Base-by-base conservation (phyloP, 352 stramenopile genomes). In the Phytophthora niederhauseri region DNA sequence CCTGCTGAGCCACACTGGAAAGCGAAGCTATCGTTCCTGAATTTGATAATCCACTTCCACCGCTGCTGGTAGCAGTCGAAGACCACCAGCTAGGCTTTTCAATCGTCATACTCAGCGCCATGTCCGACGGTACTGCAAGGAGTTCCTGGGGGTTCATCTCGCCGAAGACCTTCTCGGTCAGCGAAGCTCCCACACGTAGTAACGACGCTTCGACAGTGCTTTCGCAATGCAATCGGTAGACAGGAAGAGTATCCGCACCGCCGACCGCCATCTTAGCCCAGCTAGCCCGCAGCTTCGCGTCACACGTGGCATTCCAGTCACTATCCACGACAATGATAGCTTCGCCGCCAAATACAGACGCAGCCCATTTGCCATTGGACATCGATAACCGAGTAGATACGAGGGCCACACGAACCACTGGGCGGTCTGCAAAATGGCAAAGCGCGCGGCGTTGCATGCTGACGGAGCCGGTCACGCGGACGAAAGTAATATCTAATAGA, bases 141-240 rank as follows among this genome's bases (percentile, higher is more conserved):
- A 94, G 62, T 50, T 96, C 88, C 14, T 80, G 68, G 2, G 85
- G 86, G 2, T 73, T 82, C 81, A 94, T 90, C 57, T 94, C 85
- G 20, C 81, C 72, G 59, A 94, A 95, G 1, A 91, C 75, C 62
- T 95, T 96, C 17, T 94, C 89, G 30, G 70, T 93, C 0, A 96
- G 73, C 22, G 76, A 90, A 22, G 87, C 85, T 1, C 87, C 87
- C 43, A 84, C 82, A 9, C 85, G 82, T n/a, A 96, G 65, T 28
- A 96, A 55, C 6, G 89, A 91, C 11, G 83, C 73, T 59, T 96
- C 89, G 28, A 96, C 75, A 2, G 85, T 94, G 62, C 90, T 80
- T 57, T 96, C 89, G 53, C 84, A 94, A 57, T 96, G 85, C 41
- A 96, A 68, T 22, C 89, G 84, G 59, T 89, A 95, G 6, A 96